phyloP scores from a whole-genome alignment of 2,329 filamentous ascomycete genomes.

The Alternaria panax region DNA sequence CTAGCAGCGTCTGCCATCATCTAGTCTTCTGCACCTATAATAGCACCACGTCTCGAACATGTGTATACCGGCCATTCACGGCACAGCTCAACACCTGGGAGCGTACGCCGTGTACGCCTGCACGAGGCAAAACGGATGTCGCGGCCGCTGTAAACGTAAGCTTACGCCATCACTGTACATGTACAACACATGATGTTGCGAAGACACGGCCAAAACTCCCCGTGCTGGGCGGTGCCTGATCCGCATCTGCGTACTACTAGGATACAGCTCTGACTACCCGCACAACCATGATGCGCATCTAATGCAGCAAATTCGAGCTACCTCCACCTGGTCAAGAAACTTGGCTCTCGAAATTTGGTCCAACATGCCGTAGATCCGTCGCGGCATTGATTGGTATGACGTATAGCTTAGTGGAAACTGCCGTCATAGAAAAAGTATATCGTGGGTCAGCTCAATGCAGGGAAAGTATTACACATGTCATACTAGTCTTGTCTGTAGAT shows the following conservation, averaged over 20 bases:
- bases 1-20: neutral
- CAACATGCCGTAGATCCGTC: neutral
- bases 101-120: neutral
- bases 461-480: neutral
- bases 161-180: neutral
- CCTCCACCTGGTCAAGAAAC: neutral
- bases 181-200: neutral
- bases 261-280: neutral
- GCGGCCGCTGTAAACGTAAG: neutral
- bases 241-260: neutral
- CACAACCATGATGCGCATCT: neutral
- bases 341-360: neutral
- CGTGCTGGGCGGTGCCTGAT: neutral
- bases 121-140: neutral
- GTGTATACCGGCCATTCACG: neutral
- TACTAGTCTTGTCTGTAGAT: neutral
- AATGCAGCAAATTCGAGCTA: neutral
- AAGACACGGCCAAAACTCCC: neutral
- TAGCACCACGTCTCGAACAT: slow-evolving; percentile 1
- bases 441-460: neutral
- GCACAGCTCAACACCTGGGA: neutral
- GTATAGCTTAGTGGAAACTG: neutral
- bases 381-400: neutral
- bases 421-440: neutral
- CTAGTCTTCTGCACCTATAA: neutral